Conservation (phyloP, 345 rosid species). For the Anacardium occidentale region DNA sequence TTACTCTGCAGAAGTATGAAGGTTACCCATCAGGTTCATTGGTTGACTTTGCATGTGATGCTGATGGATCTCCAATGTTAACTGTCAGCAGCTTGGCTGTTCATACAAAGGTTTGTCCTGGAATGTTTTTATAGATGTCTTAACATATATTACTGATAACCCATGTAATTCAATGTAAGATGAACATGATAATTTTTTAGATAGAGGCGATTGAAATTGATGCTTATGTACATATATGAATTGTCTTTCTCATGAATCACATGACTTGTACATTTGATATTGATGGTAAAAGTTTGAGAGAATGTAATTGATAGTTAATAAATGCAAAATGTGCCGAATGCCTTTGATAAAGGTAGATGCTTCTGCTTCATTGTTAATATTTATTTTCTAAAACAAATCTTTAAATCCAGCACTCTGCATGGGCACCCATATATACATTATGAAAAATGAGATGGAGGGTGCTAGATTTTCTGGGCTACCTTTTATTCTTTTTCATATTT, state of each 20-base stretch:
- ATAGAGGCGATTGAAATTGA: neutral
- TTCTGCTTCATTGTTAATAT: neutral
- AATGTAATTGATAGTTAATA: neutral
- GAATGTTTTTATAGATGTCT: slow-evolving; percentile 5
- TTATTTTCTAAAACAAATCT: neutral
- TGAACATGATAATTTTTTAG: slow-evolving; percentile 3
- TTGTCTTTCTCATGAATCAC: neutral
- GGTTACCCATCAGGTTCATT: slow-evolving; percentile 91
- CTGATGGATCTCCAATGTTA: slow-evolving; percentile 77
- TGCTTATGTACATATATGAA: neutral
- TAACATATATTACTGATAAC: neutral
- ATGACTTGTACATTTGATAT: neutral
- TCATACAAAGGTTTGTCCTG: slow-evolving; percentile 67
- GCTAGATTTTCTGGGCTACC: neutral
- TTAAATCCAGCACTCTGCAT: neutral
- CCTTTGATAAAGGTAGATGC: neutral
- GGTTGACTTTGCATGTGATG: slow-evolving; percentile 92
- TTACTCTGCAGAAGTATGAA: slow-evolving; percentile 54
- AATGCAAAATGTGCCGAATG: neutral
- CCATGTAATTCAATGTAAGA: neutral
- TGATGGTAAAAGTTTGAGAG: neutral
- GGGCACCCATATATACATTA: neutral
- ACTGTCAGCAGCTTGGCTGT: slow-evolving; percentile 85
- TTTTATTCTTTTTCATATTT: neutral
- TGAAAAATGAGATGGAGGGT: neutral